Base-by-base conservation (phyloP, 1,284 basidiomycete species). In the Trichosporon coremiiforme region DNA sequence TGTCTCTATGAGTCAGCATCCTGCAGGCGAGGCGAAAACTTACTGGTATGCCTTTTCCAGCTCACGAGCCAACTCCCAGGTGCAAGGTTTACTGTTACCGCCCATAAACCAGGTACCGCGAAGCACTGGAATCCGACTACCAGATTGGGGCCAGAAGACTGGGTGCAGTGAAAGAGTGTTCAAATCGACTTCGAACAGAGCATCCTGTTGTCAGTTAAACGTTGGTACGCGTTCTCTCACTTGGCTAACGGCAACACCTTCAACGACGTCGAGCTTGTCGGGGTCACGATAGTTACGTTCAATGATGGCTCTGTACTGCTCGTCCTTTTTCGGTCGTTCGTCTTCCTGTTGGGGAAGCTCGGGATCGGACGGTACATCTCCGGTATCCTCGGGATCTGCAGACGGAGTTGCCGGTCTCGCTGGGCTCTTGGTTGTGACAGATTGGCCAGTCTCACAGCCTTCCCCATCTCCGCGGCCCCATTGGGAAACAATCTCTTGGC, bases 121-220 rank as follows among this genome's bases (percentile, higher is more conserved):
- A 8, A 84, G 76, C 15, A 88, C 86, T 0, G 84, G 83, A 20
- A 87, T 84, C 35, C 83, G 78, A 0, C 84, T 79, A 0, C 85
- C 85, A 6, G 82, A 80, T 71, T 85, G 82, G 31, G 82, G 82
- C 87, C 87, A 88, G 75, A 86, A 87, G 29, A 87, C 86, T 0
- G 87, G 86, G 66, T 82, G 81, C 9, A 87, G 78, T 67, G 85
- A 79, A 12, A 79, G 69, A 2, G 76, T 79, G 4, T 73, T 68
- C 33, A 80, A 74, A 12, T 77, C 76, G 22, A 85, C 84, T 67
- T 85, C 84, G 66, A 85, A 85, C 12, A 85, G 74, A 8, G 81
- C 82, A 74, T 85, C 84, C 84, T 85, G 73, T 1, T 4, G 41
- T 73, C 35, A 75, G 66, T 31, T 2, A 2, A 0, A 7, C 8